Evolutionary conservation across 768 basidiomycete genomes (phyloP).

Genomic region (Tylopilus plumbeoviolaceoides): DNA sequence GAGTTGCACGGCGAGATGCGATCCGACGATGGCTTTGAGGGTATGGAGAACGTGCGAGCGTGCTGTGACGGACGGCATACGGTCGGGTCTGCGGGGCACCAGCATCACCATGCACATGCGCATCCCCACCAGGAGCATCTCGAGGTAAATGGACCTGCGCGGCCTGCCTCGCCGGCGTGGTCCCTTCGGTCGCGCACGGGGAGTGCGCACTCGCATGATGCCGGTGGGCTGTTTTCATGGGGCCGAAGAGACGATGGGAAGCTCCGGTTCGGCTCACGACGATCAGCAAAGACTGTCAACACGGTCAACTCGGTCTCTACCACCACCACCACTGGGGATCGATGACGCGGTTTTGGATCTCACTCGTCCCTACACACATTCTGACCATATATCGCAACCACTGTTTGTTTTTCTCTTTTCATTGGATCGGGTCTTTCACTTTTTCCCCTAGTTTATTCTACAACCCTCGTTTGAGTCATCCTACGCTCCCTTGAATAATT

Average conservation of each 20-base stretch:
- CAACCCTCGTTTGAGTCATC: slow-evolving; percentile 22
- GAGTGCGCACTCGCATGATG: slow-evolving; percentile 69
- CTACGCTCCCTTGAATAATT: slow-evolving; percentile 33
- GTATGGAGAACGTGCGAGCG: slow-evolving; percentile 90
- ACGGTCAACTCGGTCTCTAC: slow-evolving; percentile 13
- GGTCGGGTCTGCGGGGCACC: slow-evolving; percentile 59
- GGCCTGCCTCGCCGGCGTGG: slow-evolving; percentile 80
- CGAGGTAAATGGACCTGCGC: slow-evolving; percentile 44
- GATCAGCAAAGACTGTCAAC: slow-evolving; percentile 44
- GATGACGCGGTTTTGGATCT: slow-evolving; percentile 9
- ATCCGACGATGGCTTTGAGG: slow-evolving; percentile 83
- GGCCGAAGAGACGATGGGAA: slow-evolving; percentile 59
- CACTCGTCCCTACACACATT: not conserved
- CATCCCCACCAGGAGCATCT: slow-evolving; percentile 49
- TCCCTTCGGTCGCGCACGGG: slow-evolving; percentile 79
- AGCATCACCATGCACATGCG: slow-evolving; percentile 48
- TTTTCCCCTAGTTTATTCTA: slow-evolving; percentile 6
- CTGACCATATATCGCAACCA: not conserved
- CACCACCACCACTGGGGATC: slow-evolving; percentile 20
- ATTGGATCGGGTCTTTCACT: not conserved
- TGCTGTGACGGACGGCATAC: slow-evolving; percentile 88
- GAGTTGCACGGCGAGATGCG: slow-evolving; percentile 73
- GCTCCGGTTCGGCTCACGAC: slow-evolving; percentile 70
- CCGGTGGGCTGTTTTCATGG: slow-evolving; percentile 66
- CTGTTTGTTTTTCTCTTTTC: slow-evolving; percentile 4